Conservation (phyloP, 2,329 filamentous ascomycete species). For the Zopfia rhizophila region DNA sequence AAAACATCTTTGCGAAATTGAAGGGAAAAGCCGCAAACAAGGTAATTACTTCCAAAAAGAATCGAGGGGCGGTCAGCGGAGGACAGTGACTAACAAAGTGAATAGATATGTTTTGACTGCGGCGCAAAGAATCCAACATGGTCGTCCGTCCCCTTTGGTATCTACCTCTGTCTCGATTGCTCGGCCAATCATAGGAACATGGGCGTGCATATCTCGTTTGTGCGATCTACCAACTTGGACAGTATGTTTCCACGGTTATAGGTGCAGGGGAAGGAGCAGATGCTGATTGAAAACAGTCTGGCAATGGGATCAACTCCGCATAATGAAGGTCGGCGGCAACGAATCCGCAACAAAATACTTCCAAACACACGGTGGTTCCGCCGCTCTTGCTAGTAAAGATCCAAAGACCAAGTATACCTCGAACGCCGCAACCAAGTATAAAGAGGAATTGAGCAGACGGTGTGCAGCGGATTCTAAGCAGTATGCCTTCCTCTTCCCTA, state of each 20-base stretch:
- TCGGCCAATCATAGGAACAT: conserved; percentile 97
- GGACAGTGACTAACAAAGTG: conserved; percentile 33
- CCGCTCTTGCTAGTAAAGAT: conserved; percentile 95
- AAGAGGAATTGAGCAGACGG: conserved; percentile 91
- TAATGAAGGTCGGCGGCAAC: conserved; percentile 99
- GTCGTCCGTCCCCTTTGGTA: conserved; percentile 96
- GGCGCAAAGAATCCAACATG: conserved; percentile 97
- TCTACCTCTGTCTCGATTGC: conserved; percentile 98
- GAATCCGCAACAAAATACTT: conserved; percentile 99
- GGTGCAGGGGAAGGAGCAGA: conserved; percentile 60
- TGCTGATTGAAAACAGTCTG: conserved; percentile 64
- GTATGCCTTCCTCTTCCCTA: conserved; percentile 62
- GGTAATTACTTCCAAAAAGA: conserved; percentile 58
- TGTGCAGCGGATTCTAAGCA: conserved; percentile 85
- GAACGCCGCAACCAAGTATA: conserved; percentile 94
- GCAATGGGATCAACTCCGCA: conserved; percentile 98
- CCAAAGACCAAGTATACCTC: conserved; percentile 97
- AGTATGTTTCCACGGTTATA: conserved; percentile 68
- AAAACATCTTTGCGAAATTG: conserved; percentile 97
- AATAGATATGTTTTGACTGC: conserved; percentile 96
- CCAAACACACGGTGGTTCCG: conserved; percentile 93
- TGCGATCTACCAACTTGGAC: conserved; percentile 97
- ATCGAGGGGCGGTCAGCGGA: conserved; percentile 26
- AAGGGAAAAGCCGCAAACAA: conserved; percentile 96
- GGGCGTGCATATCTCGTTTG: conserved; percentile 98